Evolutionary conservation across 2,329 filamentous ascomycete species (phyloP).

Genomic region (Phaeosphaeriaceae sp.): DNA sequence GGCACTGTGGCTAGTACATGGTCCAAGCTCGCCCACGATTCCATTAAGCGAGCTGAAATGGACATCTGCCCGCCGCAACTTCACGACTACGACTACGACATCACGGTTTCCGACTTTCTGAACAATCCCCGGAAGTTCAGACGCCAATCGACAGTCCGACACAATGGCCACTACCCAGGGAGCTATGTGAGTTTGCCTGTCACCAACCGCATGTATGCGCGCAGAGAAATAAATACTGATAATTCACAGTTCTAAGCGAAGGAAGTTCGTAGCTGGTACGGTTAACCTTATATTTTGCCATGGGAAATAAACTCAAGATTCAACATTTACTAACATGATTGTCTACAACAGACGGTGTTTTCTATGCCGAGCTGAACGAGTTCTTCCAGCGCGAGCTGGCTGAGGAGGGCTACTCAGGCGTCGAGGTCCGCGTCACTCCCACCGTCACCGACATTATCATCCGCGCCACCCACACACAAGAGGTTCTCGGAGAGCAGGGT

Average conservation of each 20-base stretch:
- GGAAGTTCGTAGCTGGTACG: conserved; percentile 67
- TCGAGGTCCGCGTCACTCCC: conserved; percentile 99
- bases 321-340: conserved; percentile 33
- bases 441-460: conserved; percentile 99
- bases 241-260: conserved; percentile 77
- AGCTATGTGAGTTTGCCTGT: conserved; percentile 48
- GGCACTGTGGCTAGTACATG: conserved; percentile 6
- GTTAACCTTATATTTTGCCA: conserved; percentile 27
- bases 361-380: conserved; percentile 99
- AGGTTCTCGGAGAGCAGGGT: conserved; percentile 99
- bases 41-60: conserved; percentile 22
- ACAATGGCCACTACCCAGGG: conserved; percentile 51
- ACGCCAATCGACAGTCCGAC: conserved; percentile 42
- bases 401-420: conserved; percentile 99
- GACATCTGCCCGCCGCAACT: conserved; percentile 13
- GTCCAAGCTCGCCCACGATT: conserved; percentile 18
- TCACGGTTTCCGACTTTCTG: conserved; percentile 40
- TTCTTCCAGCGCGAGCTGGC: conserved; percentile 99
- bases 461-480: conserved; percentile 99
- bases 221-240: conserved; percentile 31
- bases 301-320: conserved; percentile 10
- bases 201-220: neutral
- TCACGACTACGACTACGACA: conserved; percentile 38
- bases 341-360: conserved; percentile 79
- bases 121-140: conserved; percentile 46